Base-by-base conservation (phyloP, 1,139 yeast species). In the Saccharomyces hybrid region DNA sequence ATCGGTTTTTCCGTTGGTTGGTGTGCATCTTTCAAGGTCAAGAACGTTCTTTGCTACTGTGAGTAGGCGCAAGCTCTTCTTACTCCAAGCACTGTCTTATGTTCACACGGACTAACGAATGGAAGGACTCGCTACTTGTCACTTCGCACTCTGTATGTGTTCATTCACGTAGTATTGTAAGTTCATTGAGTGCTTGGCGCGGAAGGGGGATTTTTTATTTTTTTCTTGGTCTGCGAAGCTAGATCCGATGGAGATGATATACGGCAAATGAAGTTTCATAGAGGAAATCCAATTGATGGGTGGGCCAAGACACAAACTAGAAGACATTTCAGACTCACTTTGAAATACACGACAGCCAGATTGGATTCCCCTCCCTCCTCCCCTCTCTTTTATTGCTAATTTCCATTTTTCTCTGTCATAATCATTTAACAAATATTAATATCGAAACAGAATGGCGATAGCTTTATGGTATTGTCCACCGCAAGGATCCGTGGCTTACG, bases 381-480 rank as follows among this genome's bases (percentile, higher is more conserved):
- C 23, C 23, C 23, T 3, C 23, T 19, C 23, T 19, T 19, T 19
- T 19, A 19, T 19, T 19, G 23, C 23, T 19, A 19, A 19, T 3
- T 19, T 19, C 23, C 23, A 3, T 19, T 19, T 19, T 3, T 19
- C 3, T 3, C 23, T 19, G 23, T 19, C 3, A 19, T 19, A 19
- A 44, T 9, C 2, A 7, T 4, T n/a, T 26, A 4, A 4, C 47
- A 9, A 44, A 13, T 44, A 44, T n/a, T n/a, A 44, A n/a, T 23
- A 52, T 41, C 9, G 38, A 47, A 7, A 44, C 8, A 48, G 14
- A 26, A 67, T 68, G 71, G 61, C 66, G 9, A 67, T 83, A 53
- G 82, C 95, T 55, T 75, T 88, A 55, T 88, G 96, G 95, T 80
- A 86, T 50, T 82, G 86, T 69, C 96, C 96, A 3, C 79, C 75